These are phyloP conservation scores for Pyrenochaeta sp. DNA, from an alignment of 2,329 filamentous ascomycete genomes.

Conservation along the genomic window DNA sequence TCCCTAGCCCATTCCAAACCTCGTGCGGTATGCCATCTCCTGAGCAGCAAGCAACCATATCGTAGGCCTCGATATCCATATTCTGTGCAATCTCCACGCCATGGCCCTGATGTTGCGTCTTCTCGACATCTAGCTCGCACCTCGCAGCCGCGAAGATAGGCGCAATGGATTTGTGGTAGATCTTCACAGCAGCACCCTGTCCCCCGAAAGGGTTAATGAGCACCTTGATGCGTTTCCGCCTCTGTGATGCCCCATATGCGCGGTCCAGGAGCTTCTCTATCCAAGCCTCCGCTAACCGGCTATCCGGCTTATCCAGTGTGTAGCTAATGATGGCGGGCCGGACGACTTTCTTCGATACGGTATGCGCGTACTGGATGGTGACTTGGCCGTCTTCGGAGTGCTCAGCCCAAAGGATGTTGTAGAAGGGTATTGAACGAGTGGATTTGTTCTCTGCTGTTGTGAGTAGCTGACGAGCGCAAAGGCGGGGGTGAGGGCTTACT, in stretches of 20 bases:
- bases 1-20: constrained; percentile 90
- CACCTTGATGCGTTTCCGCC: constrained; percentile 81
- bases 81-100: constrained; percentile 78
- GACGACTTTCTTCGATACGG: constrained; percentile 64
- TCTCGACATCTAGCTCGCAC: constrained; percentile 77
- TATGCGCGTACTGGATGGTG: constrained; percentile 75
- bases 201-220: constrained; percentile 92
- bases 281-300: constrained; percentile 66
- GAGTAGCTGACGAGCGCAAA: constrained; percentile 5
- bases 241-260: constrained; percentile 75
- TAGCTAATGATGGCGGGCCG: constrained; percentile 70
- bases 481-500: constrained; percentile 46
- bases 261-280: constrained; percentile 69
- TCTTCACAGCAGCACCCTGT: constrained; percentile 75
- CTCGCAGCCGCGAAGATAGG: constrained; percentile 84
- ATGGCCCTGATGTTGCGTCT: constrained; percentile 77
- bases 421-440: constrained; percentile 73
- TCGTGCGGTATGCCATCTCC: constrained; percentile 93
- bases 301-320: constrained; percentile 62
- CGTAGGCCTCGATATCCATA: constrained; percentile 80
- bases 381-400: constrained; percentile 65
- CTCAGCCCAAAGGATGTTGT: constrained; percentile 85
- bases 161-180: constrained; percentile 77
- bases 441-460: constrained; percentile 54
- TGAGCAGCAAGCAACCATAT: constrained; percentile 87